phyloP scores from a whole-genome alignment of 169 alveolate species.

The Plasmodium relictum region DNA sequence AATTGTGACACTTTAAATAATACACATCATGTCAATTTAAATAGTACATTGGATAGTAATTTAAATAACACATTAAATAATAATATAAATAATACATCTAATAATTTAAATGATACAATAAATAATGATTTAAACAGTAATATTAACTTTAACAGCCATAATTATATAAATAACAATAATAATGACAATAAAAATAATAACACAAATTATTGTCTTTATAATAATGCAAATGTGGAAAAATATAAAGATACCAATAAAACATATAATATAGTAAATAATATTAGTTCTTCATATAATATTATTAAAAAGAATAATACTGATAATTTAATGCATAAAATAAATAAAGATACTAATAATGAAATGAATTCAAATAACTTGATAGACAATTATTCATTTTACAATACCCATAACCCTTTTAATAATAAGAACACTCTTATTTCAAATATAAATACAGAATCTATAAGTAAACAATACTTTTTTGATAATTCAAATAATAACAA shows the following conservation, averaged over 20 bases:
- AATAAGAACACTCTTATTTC: background rate
- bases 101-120: conserved; percentile 14
- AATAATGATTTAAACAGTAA: conserved; percentile 12
- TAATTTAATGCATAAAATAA: background rate
- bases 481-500: background rate
- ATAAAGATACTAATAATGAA: background rate
- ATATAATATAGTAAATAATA: no score
- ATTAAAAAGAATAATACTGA: no score
- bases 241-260: no score
- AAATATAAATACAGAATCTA: no score
- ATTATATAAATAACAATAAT: background rate
- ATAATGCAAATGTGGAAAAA: background rate
- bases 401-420: background rate
- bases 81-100: background rate
- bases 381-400: conserved; percentile 10
- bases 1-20: conserved; percentile 1
- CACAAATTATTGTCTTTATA: background rate
- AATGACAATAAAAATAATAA: background rate
- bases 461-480: no score
- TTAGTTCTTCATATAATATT: no score
- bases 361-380: conserved; percentile 4
- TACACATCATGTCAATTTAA: background rate
- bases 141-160: background rate
- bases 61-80: no score
- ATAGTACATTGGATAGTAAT: conserved; percentile 13